Conservation (phyloP, 1,284 basidiomycete genomes). For the Cystobasidium pallidum region DNA sequence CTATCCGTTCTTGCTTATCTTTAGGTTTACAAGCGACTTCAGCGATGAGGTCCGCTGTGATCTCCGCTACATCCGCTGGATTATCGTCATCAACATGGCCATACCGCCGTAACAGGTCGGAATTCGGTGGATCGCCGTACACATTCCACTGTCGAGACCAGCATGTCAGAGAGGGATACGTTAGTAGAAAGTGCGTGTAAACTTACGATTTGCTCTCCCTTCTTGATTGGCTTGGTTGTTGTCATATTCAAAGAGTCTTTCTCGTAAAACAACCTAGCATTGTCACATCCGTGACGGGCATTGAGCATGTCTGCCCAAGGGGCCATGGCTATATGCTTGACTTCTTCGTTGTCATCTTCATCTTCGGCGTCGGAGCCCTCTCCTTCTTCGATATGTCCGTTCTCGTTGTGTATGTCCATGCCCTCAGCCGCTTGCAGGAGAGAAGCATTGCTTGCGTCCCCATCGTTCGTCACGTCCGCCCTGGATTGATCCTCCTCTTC, state of each 20-base stretch:
- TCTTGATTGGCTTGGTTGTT: conserved; percentile 71
- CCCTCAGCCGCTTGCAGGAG: conserved; percentile 22
- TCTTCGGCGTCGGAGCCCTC: conserved; percentile 57
- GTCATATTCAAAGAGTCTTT: conserved; percentile 75
- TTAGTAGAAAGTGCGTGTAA: conserved; percentile 52
- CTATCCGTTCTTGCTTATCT: conserved; percentile 66
- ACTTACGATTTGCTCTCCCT: conserved; percentile 83
- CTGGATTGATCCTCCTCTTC: conserved; percentile 47
- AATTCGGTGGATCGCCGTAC: conserved; percentile 91
- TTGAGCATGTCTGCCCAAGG: conserved; percentile 80
- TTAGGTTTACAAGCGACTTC: conserved; percentile 48
- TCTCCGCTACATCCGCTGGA: conserved; percentile 82
- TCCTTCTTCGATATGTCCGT: conserved; percentile 47
- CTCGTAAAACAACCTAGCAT: conserved; percentile 85
- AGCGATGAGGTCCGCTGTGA: conserved; percentile 78
- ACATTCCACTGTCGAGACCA: conserved; percentile 68
- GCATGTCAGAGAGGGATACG: conserved; percentile 60
- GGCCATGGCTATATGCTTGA: conserved; percentile 84
- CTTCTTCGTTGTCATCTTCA: conserved; percentile 64
- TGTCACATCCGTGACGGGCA: conserved; percentile 80
- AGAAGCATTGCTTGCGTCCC: conserved; percentile 12
- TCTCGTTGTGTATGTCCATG: conserved; percentile 32
- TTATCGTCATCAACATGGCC: conserved; percentile 92
- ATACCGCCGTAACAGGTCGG: conserved; percentile 89
- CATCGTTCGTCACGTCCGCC: not conserved